A percentile compares a stretch with the other conserved stretches of the same genome.
Evolutionary conservation across 2,329 filamentous ascomycete species (phyloP).

Genomic region (Fusarium nisikadoi): DNA sequence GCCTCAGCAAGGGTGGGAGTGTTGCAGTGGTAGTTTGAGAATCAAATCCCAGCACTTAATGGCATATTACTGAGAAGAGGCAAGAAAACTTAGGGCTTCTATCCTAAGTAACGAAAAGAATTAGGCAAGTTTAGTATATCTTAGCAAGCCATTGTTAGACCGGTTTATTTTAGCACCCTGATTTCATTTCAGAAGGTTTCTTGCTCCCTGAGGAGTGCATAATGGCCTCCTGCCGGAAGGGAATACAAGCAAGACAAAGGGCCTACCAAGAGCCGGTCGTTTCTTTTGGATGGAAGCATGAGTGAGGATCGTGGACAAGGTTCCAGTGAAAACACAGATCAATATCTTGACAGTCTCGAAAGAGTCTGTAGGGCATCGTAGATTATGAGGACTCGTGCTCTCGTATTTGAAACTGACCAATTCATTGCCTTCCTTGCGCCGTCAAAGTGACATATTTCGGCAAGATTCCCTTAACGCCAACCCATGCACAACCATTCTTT

Average conservation of each 20-base stretch:
- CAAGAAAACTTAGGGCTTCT: background rate
- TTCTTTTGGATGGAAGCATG: background rate
- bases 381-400: slow-evolving; percentile 26
- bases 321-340: background rate
- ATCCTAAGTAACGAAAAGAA: background rate
- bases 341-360: slow-evolving; percentile 2
- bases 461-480: slow-evolving; percentile 49
- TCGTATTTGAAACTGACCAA: slow-evolving; percentile 33
- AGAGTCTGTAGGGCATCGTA: slow-evolving; percentile 12
- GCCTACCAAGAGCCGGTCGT: background rate
- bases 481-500: slow-evolving; percentile 43
- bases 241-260: background rate
- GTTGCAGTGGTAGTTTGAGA: background rate
- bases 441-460: slow-evolving; percentile 37
- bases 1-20: background rate
- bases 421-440: slow-evolving; percentile 45
- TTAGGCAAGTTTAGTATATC: background rate
- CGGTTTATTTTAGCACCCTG: background rate
- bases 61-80: background rate
- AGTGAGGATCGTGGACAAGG: background rate
- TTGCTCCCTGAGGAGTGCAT: background rate
- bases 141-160: background rate
- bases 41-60: background rate
- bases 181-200: background rate
- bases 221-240: background rate